phyloP scores from a whole-genome alignment of 768 basidiomycete species.

The Tylopilus vinaceipallidus region DNA sequence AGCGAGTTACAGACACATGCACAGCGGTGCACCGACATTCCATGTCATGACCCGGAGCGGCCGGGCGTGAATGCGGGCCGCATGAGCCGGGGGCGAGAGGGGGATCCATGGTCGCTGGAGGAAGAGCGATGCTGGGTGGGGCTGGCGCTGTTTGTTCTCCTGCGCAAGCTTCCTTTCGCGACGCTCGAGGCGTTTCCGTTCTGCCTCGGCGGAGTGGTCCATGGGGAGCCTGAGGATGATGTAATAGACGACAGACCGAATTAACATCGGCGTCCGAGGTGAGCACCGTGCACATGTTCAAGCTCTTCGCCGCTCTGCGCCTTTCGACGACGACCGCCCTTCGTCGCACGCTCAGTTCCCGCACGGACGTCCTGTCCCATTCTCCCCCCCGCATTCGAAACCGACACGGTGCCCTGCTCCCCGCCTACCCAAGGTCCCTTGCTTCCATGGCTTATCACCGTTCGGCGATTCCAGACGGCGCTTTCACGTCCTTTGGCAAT shows the following conservation, averaged over 20 bases:
- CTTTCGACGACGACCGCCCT: constrained; percentile 14
- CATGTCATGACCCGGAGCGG: constrained; percentile 78
- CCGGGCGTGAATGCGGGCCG: too few relatives aligned
- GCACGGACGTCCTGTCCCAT: background rate
- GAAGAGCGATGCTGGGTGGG: constrained; percentile 8
- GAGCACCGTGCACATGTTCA: constrained; percentile 21
- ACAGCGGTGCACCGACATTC: constrained; percentile 60
- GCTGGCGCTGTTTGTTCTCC: too few relatives aligned
- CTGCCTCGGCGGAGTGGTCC: constrained; percentile 43
- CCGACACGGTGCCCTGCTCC: background rate
- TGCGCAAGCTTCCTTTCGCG: constrained; percentile 43
- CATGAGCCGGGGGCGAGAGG: too few relatives aligned
- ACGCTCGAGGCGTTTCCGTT: constrained; percentile 41
- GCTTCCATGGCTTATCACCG: constrained; percentile 33
- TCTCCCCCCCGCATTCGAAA: background rate
- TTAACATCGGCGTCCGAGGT: background rate
- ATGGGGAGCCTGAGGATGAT: constrained; percentile 17
- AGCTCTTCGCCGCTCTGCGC: constrained; percentile 29
- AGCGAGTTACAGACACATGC: background rate
- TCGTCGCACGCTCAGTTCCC: constrained; percentile 6
- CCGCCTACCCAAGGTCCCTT: constrained; percentile 11
- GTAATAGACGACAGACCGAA: constrained; percentile 8
- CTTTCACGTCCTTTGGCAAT: constrained; percentile 55
- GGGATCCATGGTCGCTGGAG: constrained; percentile 37
- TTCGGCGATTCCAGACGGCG: constrained; percentile 16